Evolutionary conservation across 2,329 filamentous ascomycete species (phyloP), one percentile per base, ranked within the genome.

Genomic region (Sclerotinia minor): DNA sequence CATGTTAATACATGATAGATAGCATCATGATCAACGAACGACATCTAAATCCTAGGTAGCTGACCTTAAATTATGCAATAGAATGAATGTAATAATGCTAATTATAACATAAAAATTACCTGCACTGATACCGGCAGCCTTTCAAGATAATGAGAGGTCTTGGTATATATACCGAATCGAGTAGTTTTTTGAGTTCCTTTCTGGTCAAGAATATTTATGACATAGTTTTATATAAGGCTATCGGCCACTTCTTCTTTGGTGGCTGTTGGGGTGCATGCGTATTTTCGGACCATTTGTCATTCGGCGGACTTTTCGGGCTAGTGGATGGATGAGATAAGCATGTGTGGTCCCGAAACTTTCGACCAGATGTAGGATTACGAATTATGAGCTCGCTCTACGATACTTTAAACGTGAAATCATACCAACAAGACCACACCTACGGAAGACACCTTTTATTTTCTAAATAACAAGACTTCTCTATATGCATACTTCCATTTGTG

Each of bases 291-390:
- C 29, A 55, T 35, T 55, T 19, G 29, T 19, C 19, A 55, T 21
- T 15, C 32, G 32, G 13, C 21, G 32, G 32, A 57, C 53, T 19
- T 32, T 32, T 32, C 13, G 32, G 53, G 32, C n/a, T 15, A 38
- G 21, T 11, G 13, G 24, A 17, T 57, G 54, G 54, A 57, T 55
- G 53, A 55, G 53, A 55, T 55, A 55, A 55, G 53, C 53, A 57
- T 38, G 54, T 41, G 35, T 26, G 32, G 32, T 57, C 32, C 54
- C 53, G 21, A 57, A 41, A 32, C 54, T 57, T 57, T 29, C 53
- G 53, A 55, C 53, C 53, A 55, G 53, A 55, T 55, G 32, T 54
- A 54, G 35, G 32, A 35, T 54, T n/a, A 54, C 52, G 9, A 45
- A 45, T 45, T 19, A 32, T 32, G n/a, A 21, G 11, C 29, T 54